Conservation (phyloP, 2,329 filamentous ascomycete species). For the Penicillium rolfsii region DNA sequence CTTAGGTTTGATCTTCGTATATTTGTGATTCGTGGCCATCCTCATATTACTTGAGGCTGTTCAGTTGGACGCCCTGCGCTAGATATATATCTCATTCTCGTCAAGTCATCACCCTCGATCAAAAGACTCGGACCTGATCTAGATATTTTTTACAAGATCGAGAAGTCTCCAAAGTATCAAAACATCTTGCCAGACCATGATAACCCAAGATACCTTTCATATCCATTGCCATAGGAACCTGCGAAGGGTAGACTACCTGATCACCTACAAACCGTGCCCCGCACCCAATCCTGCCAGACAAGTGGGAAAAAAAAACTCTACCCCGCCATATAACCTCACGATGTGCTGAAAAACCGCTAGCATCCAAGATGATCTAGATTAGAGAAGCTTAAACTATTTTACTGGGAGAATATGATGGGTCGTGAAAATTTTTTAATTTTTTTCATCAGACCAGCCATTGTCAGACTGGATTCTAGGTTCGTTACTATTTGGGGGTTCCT, state of each 20-base stretch:
- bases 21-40: no score
- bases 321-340: background rate
- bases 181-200: background rate
- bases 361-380: background rate
- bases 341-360: background rate
- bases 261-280: background rate
- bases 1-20: background rate
- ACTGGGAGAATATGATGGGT: conserved; percentile 10
- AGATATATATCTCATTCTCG: background rate
- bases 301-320: background rate
- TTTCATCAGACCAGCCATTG: conserved; percentile 38
- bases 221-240: background rate
- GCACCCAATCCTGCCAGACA: background rate
- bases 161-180: background rate
- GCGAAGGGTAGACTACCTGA: no score
- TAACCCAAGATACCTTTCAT: no score
- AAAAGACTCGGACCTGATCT: no score
- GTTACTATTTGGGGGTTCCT: conserved; percentile 41
- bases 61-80: background rate
- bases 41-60: background rate
- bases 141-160: background rate
- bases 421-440: conserved; percentile 34
- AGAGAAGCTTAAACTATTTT: background rate
- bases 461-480: conserved; percentile 38
- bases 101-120: background rate